phyloP scores from a whole-genome alignment of 2,329 filamentous ascomycete species.

The Pseudocercospora crystallina region DNA sequence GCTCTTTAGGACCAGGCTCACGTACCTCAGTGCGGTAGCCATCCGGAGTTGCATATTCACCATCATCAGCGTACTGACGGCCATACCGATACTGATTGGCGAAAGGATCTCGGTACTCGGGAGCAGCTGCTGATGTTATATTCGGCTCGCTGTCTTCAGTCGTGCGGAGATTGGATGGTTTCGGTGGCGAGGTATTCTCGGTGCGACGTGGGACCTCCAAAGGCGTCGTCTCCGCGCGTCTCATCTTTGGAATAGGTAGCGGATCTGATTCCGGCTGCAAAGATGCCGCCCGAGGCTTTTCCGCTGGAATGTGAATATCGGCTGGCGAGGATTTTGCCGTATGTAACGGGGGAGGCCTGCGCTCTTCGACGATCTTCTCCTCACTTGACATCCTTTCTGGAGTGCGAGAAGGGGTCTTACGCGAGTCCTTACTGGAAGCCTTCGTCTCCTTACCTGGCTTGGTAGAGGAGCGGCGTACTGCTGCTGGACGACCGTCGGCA shows the following conservation, averaged over 20 bases:
- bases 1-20: slow-evolving; percentile 13
- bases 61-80: slow-evolving; percentile 31
- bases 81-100: slow-evolving; percentile 28
- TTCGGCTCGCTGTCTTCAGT: slow-evolving; percentile 29
- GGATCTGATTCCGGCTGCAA: slow-evolving; percentile 27
- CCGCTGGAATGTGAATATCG: slow-evolving; percentile 29
- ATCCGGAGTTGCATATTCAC: slow-evolving; percentile 32
- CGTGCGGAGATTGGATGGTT: slow-evolving; percentile 25
- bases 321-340: slow-evolving; percentile 37
- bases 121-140: slow-evolving; percentile 28
- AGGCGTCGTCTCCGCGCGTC: slow-evolving; percentile 47
- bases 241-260: slow-evolving; percentile 37
- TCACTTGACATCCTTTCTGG: slow-evolving; percentile 26
- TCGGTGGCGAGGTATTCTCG: slow-evolving; percentile 21
- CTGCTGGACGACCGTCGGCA: slow-evolving; percentile 24
- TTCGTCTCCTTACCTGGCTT: slow-evolving; percentile 16
- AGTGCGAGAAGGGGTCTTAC: slow-evolving; percentile 24
- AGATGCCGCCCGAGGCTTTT: slow-evolving; percentile 30
- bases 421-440: slow-evolving; percentile 13
- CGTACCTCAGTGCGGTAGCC: slow-evolving; percentile 31
- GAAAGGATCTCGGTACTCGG: slow-evolving; percentile 23
- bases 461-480: slow-evolving; percentile 29
- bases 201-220: slow-evolving; percentile 10
- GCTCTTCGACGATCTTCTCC: slow-evolving; percentile 20
- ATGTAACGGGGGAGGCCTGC: slow-evolving; percentile 37